phyloP scores from a whole-genome alignment of 2,329 filamentous ascomycete species.

The Clonostachys solani region DNA sequence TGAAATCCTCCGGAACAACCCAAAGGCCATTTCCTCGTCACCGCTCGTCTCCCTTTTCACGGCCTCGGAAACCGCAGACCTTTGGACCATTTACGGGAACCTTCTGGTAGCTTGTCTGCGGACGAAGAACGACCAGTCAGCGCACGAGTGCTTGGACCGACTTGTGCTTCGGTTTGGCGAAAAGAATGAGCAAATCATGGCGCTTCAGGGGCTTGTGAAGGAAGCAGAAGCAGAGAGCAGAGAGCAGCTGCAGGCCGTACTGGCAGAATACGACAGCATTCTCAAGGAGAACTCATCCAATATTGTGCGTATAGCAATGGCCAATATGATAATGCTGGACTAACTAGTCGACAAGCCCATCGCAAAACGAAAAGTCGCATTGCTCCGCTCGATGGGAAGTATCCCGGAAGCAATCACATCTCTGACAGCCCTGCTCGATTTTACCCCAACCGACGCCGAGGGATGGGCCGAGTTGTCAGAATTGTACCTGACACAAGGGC shows the following conservation, averaged over 20 bases:
- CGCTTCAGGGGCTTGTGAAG: slow-evolving; percentile 74
- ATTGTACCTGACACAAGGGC: slow-evolving; percentile 74
- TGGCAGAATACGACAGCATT: slow-evolving; percentile 75
- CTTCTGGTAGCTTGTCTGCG: slow-evolving; percentile 79
- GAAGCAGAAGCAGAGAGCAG: slow-evolving; percentile 73
- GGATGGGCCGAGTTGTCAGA: slow-evolving; percentile 90
- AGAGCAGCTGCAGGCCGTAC: slow-evolving; percentile 60
- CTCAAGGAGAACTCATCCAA: slow-evolving; percentile 73
- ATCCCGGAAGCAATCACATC: slow-evolving; percentile 69
- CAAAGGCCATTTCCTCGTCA: slow-evolving; percentile 50
- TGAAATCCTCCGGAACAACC: slow-evolving; percentile 46
- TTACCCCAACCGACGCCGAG: slow-evolving; percentile 85
- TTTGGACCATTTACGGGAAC: slow-evolving; percentile 86
- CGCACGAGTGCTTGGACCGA: slow-evolving; percentile 69
- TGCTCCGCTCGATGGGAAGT: slow-evolving; percentile 71
- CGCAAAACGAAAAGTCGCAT: slow-evolving; percentile 76
- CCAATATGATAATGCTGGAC: not conserved
- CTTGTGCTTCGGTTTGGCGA: slow-evolving; percentile 77
- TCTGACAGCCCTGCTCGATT: slow-evolving; percentile 72
- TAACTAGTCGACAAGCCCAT: slow-evolving; percentile 60
- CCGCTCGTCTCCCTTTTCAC: slow-evolving; percentile 48
- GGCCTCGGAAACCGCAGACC: slow-evolving; percentile 66
- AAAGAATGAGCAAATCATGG: slow-evolving; percentile 82
- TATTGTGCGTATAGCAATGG: slow-evolving; percentile 52
- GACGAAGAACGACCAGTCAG: slow-evolving; percentile 76